Base-by-base conservation (phyloP, 805 yeast species). In the Spathaspora gorwiae region DNA sequence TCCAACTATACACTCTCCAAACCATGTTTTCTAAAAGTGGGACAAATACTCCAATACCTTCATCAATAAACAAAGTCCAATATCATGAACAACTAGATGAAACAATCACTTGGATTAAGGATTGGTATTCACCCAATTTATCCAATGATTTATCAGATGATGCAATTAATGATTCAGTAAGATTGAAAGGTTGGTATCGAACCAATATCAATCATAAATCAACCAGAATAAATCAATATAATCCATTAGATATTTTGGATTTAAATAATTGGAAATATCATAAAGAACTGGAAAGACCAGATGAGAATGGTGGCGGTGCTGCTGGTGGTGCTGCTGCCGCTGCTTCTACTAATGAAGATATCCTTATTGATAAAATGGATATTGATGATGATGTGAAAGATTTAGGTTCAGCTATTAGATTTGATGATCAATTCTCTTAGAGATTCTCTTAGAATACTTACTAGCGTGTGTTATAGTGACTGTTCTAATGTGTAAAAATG, bases 311-410 rank as follows among this genome's bases (percentile, higher is more conserved):
- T 35, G 37, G 11, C 6, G 37, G 3, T 35, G 3, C 37, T 11
- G 5, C 12, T 5, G 27, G 37, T 54, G 83, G 79, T 10, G 82
- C 83, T 6, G 81, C 76, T 6, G 79, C 78, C 7, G 75, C 70
- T 31, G 52, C 49, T 11, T 47, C 45, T 9, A 47, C 40, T 26
- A 48, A 73, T 49, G 74, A 78, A 2, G 24, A 19, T 19, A 19
- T 19, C 24, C 24, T 19, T 19, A 19, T 19, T 19, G 78, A 80
- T 4, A 30, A 14, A 13, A 29, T 41, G 35, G 15, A 41, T 14
- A 7, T 62, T 75, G 33, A 39, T n/a, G 41, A 33, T n/a, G 24
- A 19, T 19, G 40, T 19, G 26, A 27, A 35, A 34, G 33, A 42
- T 19, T 42, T 42, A 24, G 32, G 39, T 6, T 40, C 39, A 19